phyloP scores from a whole-genome alignment of 257 asterid genomes.

The Vinca minor region DNA sequence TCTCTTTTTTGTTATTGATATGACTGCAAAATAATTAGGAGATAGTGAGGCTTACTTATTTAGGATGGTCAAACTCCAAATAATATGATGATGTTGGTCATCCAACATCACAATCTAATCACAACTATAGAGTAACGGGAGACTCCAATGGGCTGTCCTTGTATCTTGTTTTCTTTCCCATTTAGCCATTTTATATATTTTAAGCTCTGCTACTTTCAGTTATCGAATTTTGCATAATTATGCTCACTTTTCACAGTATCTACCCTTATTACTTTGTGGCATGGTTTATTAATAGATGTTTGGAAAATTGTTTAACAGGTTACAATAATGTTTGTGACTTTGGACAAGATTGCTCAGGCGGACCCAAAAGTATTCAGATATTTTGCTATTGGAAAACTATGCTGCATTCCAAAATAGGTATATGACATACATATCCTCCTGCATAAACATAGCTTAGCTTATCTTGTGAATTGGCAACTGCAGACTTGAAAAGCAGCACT shows the following conservation, averaged over 20 bases:
- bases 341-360: conserved; percentile 86
- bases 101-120: not conserved
- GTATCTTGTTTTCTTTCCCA: conserved; percentile 1
- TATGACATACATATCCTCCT: not conserved
- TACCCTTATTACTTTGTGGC: not conserved
- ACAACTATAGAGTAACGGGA: not conserved
- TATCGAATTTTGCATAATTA: not conserved
- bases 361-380: conserved; percentile 74
- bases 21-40: not conserved
- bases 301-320: conserved; percentile 53
- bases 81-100: not conserved
- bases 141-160: not conserved
- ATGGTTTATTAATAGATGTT: conserved; percentile 15
- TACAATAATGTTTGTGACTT: conserved; percentile 87
- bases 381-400: conserved; percentile 87
- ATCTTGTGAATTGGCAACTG: not conserved
- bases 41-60: not conserved
- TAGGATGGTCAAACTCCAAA: not conserved
- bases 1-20: conserved; percentile 6
- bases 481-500: not conserved
- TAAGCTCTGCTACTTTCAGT: not conserved
- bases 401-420: conserved; percentile 99
- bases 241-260: not conserved
- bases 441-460: not conserved
- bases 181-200: not conserved